phyloP scores from a whole-genome alignment of 768 basidiomycete species.

The Suillus lakei region DNA sequence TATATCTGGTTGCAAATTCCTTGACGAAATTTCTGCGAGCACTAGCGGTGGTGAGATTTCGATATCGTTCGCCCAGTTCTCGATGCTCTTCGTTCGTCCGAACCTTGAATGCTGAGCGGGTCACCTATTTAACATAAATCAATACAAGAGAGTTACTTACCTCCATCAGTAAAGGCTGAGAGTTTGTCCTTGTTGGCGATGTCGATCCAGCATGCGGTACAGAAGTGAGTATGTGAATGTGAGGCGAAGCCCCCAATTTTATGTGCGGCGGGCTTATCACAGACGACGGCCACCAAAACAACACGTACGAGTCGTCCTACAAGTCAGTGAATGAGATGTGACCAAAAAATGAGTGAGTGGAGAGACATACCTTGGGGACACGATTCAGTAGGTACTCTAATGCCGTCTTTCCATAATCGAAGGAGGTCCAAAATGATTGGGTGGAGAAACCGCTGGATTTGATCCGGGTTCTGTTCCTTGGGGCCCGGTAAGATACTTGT shows the following conservation, averaged over 20 bases:
- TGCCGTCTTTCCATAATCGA: constrained; percentile 27
- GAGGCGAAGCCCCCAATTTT: constrained; percentile 38
- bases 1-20: constrained; percentile 24
- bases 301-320: constrained; percentile 37
- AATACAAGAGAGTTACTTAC: no score
- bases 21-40: constrained; percentile 19
- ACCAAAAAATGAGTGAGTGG: no score
- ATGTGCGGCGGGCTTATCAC: constrained; percentile 44
- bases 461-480: constrained; percentile 31
- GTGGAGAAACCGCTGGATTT: constrained; percentile 31
- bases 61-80: constrained; percentile 9
- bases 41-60: constrained; percentile 8
- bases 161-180: no score
- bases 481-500: constrained; percentile 33
- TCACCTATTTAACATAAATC: no score
- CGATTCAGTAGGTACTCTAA: constrained; percentile 23
- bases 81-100: constrained; percentile 23
- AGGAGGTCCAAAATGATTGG: constrained; percentile 33
- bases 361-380: constrained; percentile 33
- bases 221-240: constrained; percentile 37
- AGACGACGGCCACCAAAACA: constrained; percentile 37
- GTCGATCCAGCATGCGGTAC: constrained; percentile 40
- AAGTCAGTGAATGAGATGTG: no score
- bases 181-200: constrained; percentile 25
- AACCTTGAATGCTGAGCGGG: no score